Percentiles rank a stretch among this genome's conserved stretches.
Evolutionary conservation across 257 asterid genomes (phyloP).

Genomic region (Cinchona pubescens): DNA sequence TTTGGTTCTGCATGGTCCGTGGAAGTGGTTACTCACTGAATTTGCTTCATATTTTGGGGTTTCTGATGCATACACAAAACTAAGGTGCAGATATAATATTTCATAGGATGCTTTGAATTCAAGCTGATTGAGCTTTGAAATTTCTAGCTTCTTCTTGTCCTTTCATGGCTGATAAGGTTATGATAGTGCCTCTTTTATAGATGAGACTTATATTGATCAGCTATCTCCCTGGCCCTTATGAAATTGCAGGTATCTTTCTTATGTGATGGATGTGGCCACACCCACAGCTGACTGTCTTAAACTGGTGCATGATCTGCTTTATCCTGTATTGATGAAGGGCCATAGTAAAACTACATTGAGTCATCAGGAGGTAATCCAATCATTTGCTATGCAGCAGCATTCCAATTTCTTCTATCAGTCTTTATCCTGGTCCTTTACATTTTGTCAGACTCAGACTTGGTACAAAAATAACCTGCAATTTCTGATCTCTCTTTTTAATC

Average conservation of each 20-base stretch:
- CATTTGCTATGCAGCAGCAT: neutral
- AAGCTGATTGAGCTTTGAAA: slow-evolving; percentile 5
- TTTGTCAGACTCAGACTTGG: neutral
- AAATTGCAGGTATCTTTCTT: slow-evolving; percentile 46
- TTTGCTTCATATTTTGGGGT: slow-evolving; percentile 53
- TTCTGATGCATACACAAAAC: slow-evolving; percentile 52
- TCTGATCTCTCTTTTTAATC: slow-evolving; percentile 7
- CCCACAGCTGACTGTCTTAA: slow-evolving; percentile 52
- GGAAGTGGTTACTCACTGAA: slow-evolving; percentile 54
- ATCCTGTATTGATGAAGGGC: slow-evolving; percentile 48
- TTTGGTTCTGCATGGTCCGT: slow-evolving; percentile 44
- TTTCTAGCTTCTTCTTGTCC: neutral
- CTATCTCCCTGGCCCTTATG: slow-evolving; percentile 6
- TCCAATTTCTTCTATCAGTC: no score
- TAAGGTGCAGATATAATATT: slow-evolving; percentile 28
- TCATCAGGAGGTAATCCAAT: slow-evolving; percentile 47
- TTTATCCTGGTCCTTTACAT: neutral
- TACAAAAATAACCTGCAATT: neutral
- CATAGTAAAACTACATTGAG: slow-evolving; percentile 39
- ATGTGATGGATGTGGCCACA: slow-evolving; percentile 59
- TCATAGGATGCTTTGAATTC: slow-evolving; percentile 8
- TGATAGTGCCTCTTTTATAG: neutral
- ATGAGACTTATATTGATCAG: neutral
- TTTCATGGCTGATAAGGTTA: neutral
- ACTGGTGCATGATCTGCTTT: slow-evolving; percentile 36